These are phyloP conservation scores for Physcomitrellopsis africana DNA, from an alignment of 225 moss, liverwort and hornwort genomes.

Conservation along the genomic window DNA sequence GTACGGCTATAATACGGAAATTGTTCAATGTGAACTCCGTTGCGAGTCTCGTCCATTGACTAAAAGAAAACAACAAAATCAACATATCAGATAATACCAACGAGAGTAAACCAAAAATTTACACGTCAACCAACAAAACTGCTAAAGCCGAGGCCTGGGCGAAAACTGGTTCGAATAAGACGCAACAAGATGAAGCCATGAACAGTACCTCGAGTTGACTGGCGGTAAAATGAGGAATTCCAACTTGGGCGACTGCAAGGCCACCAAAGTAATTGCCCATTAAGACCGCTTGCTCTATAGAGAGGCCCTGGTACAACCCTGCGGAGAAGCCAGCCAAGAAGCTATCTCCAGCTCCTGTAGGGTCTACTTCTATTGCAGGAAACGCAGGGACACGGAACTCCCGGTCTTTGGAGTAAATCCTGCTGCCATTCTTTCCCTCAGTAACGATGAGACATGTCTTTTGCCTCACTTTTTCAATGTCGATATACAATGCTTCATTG, in stretches of 20 bases:
- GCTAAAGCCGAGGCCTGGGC: slow-evolving; percentile 1
- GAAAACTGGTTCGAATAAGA: background rate
- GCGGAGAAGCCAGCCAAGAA: slow-evolving; percentile 86
- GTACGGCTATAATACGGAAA: slow-evolving; percentile 35
- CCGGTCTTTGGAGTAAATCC: slow-evolving; percentile 60
- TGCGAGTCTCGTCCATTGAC: slow-evolving; percentile 45
- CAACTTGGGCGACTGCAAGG: slow-evolving; percentile 83
- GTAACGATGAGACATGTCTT: slow-evolving; percentile 78
- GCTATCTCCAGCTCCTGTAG: slow-evolving; percentile 85
- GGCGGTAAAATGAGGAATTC: slow-evolving; percentile 65
- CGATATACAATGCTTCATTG: slow-evolving; percentile 69
- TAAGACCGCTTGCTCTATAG: slow-evolving; percentile 74
- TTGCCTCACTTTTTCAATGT: slow-evolving; percentile 68
- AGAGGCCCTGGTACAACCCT: slow-evolving; percentile 68
- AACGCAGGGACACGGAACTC: slow-evolving; percentile 73
- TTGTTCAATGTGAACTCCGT: slow-evolving; percentile 38
- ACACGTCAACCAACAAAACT: background rate
- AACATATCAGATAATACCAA: background rate
- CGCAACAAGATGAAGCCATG: background rate
- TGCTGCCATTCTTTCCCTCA: slow-evolving; percentile 77
- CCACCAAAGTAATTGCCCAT: slow-evolving; percentile 90
- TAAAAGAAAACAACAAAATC: background rate
- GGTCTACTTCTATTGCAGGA: slow-evolving; percentile 70
- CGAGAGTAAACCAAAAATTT: background rate
- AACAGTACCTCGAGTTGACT: slow-evolving; percentile 60